A percentile compares a stretch with the other conserved stretches of the same genome.
phyloP scores from a whole-genome alignment of 495 filamentous ascomycete species.

The Penicillium arizonense region DNA sequence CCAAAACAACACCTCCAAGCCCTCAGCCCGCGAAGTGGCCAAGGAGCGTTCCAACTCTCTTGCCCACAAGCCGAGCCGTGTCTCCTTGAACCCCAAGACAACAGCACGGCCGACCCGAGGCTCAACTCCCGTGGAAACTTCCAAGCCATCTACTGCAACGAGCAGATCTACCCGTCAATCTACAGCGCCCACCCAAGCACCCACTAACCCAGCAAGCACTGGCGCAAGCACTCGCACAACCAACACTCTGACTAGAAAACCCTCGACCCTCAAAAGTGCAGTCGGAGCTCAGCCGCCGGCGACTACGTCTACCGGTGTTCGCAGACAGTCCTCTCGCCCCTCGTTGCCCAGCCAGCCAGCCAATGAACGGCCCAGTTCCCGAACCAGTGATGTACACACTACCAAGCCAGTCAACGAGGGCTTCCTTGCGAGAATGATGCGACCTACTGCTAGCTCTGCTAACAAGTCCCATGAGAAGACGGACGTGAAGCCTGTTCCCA shows the following conservation, averaged over 20 bases:
- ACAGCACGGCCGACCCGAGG: constrained; percentile 29
- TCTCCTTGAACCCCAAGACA: constrained; percentile 31
- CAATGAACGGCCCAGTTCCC: constrained; percentile 41
- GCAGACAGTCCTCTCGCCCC: constrained; percentile 39
- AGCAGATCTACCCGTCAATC: constrained; percentile 62
- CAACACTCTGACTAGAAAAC: constrained; percentile 41
- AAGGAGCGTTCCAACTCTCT: constrained; percentile 30
- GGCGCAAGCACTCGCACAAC: constrained; percentile 45
- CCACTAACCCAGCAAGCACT: constrained; percentile 50
- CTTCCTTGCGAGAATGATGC: constrained; percentile 92
- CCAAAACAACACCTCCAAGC: constrained; percentile 16
- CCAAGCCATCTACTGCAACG: constrained; percentile 32
- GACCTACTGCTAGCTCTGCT: constrained; percentile 76
- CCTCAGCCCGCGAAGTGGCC: constrained; percentile 22
- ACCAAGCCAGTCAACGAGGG: constrained; percentile 60
- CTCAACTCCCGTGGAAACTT: constrained; percentile 29
- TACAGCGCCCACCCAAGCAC: constrained; percentile 62
- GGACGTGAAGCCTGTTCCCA: constrained; percentile 43
- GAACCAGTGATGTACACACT: constrained; percentile 35
- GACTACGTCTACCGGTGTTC: constrained; percentile 23
- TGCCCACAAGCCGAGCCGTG: constrained; percentile 33
- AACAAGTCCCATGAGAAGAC: constrained; percentile 74
- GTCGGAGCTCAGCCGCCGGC: constrained; percentile 19
- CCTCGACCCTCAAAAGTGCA: constrained; percentile 37
- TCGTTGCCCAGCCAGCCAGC: constrained; percentile 35